Evolutionary conservation across 768 basidiomycete genomes (phyloP), one percentile per base, ranked within the genome.

Genomic region (Cubamyces lactineus): DNA sequence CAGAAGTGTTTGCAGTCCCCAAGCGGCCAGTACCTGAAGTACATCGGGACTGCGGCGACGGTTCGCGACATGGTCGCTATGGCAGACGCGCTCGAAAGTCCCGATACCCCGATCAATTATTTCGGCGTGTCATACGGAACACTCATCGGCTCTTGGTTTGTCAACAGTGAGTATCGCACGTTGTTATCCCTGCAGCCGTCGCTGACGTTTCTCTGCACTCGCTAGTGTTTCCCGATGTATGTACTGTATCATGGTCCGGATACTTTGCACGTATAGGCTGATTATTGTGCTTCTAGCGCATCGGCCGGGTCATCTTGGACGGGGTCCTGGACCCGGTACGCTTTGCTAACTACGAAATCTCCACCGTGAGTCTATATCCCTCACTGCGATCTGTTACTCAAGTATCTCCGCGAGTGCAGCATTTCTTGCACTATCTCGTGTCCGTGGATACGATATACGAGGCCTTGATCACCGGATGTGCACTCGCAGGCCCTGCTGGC

Each of bases 81-180:
- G 13, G 63, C 63, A 39, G 59, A 65, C 40, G 49, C 42, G 2
- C 38, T 72, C 38, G 52, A 71, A 23, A 53, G 66, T 34, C 41
- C 50, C 34, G 59, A 30, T 16, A 26, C 41, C 3, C 54, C 54
- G 7, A 38, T 65, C 8, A 65, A 65, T 50, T 65, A 60, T 38
- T n/a, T 40, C n/a, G 63, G 59, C 11, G 23, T 48, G 12, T 60
- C 59, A 19, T 65, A 65, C 23, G 63, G 63, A 0, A 61, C 59
- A 1, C 24, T 61, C 17, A 24, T 65, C n/a, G 63, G 59, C 11
- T 46, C 51, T 0, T 60, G 56, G 54, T 54, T 65, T 26, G 39
- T 61, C 5, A 65, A 65, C 19, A 65, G 63, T 65, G 15, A 52
- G 63, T 53, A 13, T 2, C 23, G 2, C 16, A 17, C 1, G 9